These are phyloP conservation scores for Leccinum rimulosum DNA, from an alignment of 768 basidiomycete genomes.

Conservation along the genomic window DNA sequence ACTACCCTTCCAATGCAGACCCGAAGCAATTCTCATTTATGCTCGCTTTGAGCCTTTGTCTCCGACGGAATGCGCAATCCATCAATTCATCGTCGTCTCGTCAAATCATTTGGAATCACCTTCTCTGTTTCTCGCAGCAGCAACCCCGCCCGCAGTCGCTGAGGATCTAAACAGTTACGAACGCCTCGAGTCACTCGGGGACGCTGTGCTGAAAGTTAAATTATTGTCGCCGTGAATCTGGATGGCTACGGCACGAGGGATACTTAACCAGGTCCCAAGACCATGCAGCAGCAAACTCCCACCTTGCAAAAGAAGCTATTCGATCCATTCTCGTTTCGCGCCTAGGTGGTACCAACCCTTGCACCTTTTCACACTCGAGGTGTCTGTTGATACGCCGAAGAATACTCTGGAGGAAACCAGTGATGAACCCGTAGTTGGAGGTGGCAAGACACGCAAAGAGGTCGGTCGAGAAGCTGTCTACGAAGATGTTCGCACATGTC, in stretches of 20 bases:
- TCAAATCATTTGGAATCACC: slow-evolving; percentile 48
- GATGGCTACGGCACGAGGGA: slow-evolving; percentile 72
- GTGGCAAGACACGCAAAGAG: slow-evolving; percentile 27
- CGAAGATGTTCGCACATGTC: slow-evolving; percentile 83
- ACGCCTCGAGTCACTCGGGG: slow-evolving; percentile 60
- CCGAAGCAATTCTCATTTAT: slow-evolving; percentile 5
- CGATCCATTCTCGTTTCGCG: slow-evolving; percentile 47
- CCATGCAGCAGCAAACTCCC: slow-evolving; percentile 67
- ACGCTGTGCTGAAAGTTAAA: slow-evolving; percentile 63
- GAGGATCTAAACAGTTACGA: slow-evolving; percentile 19
- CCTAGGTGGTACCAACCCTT: slow-evolving; percentile 41
- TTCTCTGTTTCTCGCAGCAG: slow-evolving; percentile 44
- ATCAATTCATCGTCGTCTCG: slow-evolving; percentile 52
- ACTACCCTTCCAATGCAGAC: too few relatives aligned
- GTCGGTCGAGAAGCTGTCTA: slow-evolving; percentile 48
- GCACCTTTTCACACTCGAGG: slow-evolving; percentile 19
- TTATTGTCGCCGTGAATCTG: slow-evolving; percentile 55
- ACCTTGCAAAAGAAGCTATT: slow-evolving; percentile 65
- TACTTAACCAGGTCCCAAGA: slow-evolving; percentile 64
- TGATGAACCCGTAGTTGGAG: slow-evolving; percentile 18
- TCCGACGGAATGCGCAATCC: slow-evolving; percentile 47
- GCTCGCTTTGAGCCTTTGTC: slow-evolving; percentile 54
- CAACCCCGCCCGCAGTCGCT: slow-evolving; percentile 61
- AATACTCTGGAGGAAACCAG: slow-evolving; percentile 28
- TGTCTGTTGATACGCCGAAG: not conserved